These are phyloP conservation scores for Saccharomycopsis sp. DNA, from an alignment of 805 yeast species.

Conservation along the genomic window DNA sequence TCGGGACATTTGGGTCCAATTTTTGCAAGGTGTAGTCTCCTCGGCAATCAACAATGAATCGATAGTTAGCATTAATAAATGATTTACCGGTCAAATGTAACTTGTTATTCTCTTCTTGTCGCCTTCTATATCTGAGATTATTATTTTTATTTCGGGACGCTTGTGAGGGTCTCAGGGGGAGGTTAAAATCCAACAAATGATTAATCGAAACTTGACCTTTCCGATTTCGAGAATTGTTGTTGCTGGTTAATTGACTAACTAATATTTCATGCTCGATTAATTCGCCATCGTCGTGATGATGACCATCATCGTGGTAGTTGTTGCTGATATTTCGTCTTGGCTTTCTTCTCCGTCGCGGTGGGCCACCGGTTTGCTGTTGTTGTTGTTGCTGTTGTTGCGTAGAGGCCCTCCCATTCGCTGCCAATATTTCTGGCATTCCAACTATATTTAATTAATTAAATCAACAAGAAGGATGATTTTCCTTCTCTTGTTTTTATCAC, in stretches of 20 bases:
- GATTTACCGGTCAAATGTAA: slow-evolving; percentile 55
- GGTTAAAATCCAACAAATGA: slow-evolving; percentile 55
- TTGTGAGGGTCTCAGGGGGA: slow-evolving; percentile 39
- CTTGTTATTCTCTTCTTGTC: slow-evolving; percentile 27
- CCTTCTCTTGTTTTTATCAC: no score
- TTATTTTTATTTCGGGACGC: slow-evolving; percentile 9
- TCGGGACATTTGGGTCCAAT: slow-evolving; percentile 68
- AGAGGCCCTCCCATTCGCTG: not conserved
- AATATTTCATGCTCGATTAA: slow-evolving; percentile 9
- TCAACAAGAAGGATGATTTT: no score
- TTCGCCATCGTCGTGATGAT: not conserved
- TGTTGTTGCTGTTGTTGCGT: not conserved
- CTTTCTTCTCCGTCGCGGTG: not conserved
- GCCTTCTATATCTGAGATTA: slow-evolving; percentile 10
- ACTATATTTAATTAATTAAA: no score
- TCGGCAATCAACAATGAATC: slow-evolving; percentile 69
- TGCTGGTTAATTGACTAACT: not conserved
- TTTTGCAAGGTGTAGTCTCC: slow-evolving; percentile 50
- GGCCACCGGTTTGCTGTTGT: not conserved
- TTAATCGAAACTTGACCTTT: slow-evolving; percentile 48
- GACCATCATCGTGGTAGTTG: not conserved
- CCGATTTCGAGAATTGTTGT: slow-evolving; percentile 25
- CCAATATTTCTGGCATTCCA: not conserved
- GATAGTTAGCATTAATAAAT: slow-evolving; percentile 76
- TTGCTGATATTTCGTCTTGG: not conserved